A percentile compares a stretch with the other conserved stretches of the same genome.
Conservation (phyloP, 1,139 yeast genomes). For the Candida frijolesensis region DNA sequence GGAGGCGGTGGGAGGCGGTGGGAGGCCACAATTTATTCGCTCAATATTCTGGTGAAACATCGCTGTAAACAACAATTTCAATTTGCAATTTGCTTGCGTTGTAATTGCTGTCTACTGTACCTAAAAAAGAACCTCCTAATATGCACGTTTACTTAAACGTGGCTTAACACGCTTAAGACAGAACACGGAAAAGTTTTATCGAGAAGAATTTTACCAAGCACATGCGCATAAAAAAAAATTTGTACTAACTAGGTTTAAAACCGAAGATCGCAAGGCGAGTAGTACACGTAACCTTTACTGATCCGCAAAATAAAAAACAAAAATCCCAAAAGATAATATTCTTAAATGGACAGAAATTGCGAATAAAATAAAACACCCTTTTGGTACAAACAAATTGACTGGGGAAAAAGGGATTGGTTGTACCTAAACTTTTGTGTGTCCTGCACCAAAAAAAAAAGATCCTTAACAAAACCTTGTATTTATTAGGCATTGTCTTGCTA, state of each 20-base stretch:
- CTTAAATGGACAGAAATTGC: background rate
- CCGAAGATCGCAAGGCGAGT: background rate
- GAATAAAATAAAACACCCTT: too few relatives aligned
- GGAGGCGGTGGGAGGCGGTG: background rate
- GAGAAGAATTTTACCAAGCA: slow-evolving; percentile 1
- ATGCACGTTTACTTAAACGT: background rate
- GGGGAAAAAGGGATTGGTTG: too few relatives aligned
- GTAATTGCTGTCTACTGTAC: background rate
- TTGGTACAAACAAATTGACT: too few relatives aligned
- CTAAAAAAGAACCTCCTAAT: background rate
- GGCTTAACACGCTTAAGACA: too few relatives aligned
- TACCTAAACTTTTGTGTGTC: too few relatives aligned
- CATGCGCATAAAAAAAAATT: background rate
- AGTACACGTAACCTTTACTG: background rate
- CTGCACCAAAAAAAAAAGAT: too few relatives aligned
- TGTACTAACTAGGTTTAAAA: background rate
- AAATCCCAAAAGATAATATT: background rate
- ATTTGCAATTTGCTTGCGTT: too few relatives aligned
- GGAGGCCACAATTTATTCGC: background rate
- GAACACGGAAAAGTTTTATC: background rate
- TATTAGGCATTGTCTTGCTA: too few relatives aligned
- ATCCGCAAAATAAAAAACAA: background rate
- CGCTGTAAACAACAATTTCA: too few relatives aligned
- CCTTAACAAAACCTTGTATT: too few relatives aligned
- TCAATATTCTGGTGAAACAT: background rate